phyloP scores from a whole-genome alignment of 2,329 filamentous ascomycete species.

The Phaeomoniella chlamydospora region DNA sequence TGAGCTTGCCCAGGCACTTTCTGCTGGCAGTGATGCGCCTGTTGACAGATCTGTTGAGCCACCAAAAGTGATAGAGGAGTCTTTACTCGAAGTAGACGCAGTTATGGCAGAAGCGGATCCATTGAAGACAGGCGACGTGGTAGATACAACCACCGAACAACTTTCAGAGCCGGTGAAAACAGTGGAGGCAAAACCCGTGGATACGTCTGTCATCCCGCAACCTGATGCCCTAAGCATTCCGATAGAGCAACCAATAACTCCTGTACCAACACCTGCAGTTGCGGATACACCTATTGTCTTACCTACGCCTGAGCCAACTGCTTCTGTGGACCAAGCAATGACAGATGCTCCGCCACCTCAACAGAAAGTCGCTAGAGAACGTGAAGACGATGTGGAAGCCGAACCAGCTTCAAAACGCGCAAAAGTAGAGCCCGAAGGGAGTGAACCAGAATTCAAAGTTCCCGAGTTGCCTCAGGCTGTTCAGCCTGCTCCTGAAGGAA shows the following conservation, averaged over 20 bases:
- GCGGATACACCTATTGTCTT: slow-evolving; percentile 10
- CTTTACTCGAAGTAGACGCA: background rate
- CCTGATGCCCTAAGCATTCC: slow-evolving; percentile 4
- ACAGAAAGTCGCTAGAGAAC: slow-evolving; percentile 54
- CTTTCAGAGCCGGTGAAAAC: background rate
- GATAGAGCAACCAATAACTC: slow-evolving; percentile 9
- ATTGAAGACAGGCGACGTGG: background rate
- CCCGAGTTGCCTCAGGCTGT: slow-evolving; percentile 19
- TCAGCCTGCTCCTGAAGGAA: slow-evolving; percentile 6
- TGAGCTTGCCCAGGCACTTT: slow-evolving; percentile 6
- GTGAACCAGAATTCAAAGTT: slow-evolving; percentile 27
- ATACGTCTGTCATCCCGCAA: background rate
- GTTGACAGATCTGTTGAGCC: slow-evolving; percentile 1
- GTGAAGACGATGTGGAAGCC: slow-evolving; percentile 55
- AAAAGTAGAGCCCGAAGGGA: slow-evolving; percentile 48
- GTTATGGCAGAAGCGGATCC: background rate
- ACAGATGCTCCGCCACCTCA: slow-evolving; percentile 35
- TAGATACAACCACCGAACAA: background rate
- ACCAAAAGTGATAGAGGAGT: background rate
- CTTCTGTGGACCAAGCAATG: slow-evolving; percentile 33
- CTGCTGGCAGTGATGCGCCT: slow-evolving; percentile 1
- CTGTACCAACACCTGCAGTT: slow-evolving; percentile 7
- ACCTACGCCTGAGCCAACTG: slow-evolving; percentile 11
- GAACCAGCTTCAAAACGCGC: slow-evolving; percentile 63
- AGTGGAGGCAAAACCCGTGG: background rate